A percentile compares a stretch with the other conserved stretches of the same genome.
Conservation (phyloP, 2,329 filamentous ascomycete species). For the Spiromastix sp. region DNA sequence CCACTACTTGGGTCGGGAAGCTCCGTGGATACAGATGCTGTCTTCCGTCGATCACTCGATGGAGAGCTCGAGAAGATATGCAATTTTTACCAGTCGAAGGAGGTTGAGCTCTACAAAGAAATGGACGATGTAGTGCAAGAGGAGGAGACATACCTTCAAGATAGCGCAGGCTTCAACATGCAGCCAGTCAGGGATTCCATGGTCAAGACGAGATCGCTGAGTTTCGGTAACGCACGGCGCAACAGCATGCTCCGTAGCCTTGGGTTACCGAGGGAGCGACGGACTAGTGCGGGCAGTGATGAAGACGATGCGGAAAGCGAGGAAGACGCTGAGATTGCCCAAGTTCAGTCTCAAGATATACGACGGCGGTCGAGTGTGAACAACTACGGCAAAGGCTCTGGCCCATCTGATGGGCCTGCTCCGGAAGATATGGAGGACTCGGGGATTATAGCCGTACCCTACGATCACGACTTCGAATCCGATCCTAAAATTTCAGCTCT, state of each 20-base stretch:
- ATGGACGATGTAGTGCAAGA: constrained; percentile 68
- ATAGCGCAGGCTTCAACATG: constrained; percentile 36
- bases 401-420: constrained; percentile 18
- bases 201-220: constrained; percentile 31
- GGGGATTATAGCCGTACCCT: constrained; percentile 50
- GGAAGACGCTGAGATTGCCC: constrained; percentile 49
- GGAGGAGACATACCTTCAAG: constrained; percentile 56
- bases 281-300: constrained; percentile 32
- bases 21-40: constrained; percentile 61
- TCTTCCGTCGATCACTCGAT: constrained; percentile 74
- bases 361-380: constrained; percentile 30
- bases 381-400: constrained; percentile 19
- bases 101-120: constrained; percentile 75
- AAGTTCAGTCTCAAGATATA: constrained; percentile 23
- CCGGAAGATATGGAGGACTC: constrained; percentile 27
- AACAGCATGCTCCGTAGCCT: constrained; percentile 46
- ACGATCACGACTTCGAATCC: constrained; percentile 53
- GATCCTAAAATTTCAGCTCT: constrained; percentile 60
- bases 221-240: constrained; percentile 32
- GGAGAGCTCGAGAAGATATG: constrained; percentile 89
- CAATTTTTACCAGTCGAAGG: constrained; percentile 82
- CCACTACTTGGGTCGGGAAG: constrained; percentile 63
- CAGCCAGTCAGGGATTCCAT: constrained; percentile 32
- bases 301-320: constrained; percentile 48
- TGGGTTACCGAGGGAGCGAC: constrained; percentile 35